Conservation (phyloP, 495 filamentous ascomycete genomes). For the Apiosordaria backusii region DNA sequence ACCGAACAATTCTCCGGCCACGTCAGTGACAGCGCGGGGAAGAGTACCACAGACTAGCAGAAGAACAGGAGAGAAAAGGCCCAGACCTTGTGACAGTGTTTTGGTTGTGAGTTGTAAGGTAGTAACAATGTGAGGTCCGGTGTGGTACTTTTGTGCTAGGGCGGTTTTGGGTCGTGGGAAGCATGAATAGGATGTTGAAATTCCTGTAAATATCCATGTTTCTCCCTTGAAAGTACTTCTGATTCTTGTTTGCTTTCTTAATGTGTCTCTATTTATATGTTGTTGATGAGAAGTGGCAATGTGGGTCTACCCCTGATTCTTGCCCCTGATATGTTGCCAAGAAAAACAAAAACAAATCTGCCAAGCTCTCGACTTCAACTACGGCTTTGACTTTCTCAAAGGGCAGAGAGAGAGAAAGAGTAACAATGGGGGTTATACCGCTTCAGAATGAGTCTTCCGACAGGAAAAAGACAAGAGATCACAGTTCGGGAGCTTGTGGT, state of each 20-base stretch:
- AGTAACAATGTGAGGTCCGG: neutral
- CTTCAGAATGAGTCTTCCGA: too few species aligned
- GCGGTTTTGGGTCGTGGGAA: neutral
- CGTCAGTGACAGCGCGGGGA: neutral
- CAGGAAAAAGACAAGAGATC: neutral
- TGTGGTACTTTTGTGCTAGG: neutral
- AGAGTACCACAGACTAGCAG: neutral
- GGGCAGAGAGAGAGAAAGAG: neutral
- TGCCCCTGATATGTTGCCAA: neutral
- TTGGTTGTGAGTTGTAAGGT: neutral
- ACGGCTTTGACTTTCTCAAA: neutral
- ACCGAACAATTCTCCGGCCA: neutral
- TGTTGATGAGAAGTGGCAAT: too few species aligned
- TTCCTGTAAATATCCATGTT: neutral
- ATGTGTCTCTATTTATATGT: neutral
- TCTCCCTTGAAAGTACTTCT: neutral
- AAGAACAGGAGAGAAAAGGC: neutral
- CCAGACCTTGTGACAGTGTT: neutral
- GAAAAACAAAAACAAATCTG: neutral
- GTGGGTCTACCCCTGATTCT: neutral
- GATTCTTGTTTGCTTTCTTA: neutral
- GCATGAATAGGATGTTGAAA: neutral
- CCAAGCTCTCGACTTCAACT: neutral
- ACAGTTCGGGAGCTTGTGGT: neutral
- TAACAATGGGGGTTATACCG: neutral